Evolutionary conservation across 2,329 filamentous ascomycete genomes (phyloP), one percentile per base, ranked within the genome.

Genomic region (Pseudogymnoascus sp.): DNA sequence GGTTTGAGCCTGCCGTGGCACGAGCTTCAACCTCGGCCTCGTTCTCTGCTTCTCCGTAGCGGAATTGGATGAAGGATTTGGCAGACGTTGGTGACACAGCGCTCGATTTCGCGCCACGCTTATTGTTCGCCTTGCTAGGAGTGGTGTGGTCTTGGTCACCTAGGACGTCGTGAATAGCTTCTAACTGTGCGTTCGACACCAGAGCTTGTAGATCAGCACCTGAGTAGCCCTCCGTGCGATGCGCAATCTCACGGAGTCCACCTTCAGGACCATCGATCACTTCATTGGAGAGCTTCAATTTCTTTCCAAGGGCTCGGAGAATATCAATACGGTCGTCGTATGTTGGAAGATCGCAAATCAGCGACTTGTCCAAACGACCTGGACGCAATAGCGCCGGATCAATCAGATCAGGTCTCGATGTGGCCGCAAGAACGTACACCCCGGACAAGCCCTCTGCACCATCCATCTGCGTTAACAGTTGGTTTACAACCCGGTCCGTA

Each of bases 401-500:
- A 65, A 99, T 97, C 13, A 99, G 79, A 74, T 99, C 96, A 0
- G 96, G 96, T 4, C 96, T 82, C 1, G 89, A 93, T 0, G 95
- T 99, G 1, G 95, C 96, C 21, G 96, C 96, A 2, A 99, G 83
- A 5, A 99, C 95, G 70, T 99, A 99, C 0, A 99, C 96, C 1
- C 95, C 95, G 0, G 88, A 92, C 4, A 99, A 78, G 0, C 95
- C 96, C 75, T 99, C 96, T 0, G 95, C 95, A 72, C 95, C 95
- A 72, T 99, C 95, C 95, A 99, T 99, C 75, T 97, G 93, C 0
- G 96, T 99, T 10, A 99, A 83, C 64, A 99, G 86, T 79, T 99
- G 96, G 74, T 99, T 99, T 69, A 99, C 95, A 0, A 99, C 96
- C 38, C 96, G 87, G 75, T 99, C 96, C 0, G 95, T 99, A n/a